phyloP scores from a whole-genome alignment of 2,329 filamentous ascomycete species.

The Trematosphaeria pertusa region DNA sequence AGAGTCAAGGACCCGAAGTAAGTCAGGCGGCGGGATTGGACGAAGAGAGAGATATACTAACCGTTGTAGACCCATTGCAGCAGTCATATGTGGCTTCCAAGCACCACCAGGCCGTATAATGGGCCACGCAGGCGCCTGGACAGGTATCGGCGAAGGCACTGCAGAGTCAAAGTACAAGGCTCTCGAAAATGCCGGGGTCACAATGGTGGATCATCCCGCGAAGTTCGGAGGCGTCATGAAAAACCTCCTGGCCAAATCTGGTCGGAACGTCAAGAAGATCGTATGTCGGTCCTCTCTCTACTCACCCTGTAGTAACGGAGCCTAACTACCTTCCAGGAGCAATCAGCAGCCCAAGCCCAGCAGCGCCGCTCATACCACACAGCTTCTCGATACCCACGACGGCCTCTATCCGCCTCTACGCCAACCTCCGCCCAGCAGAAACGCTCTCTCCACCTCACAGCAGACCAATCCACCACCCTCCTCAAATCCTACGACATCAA shows the following conservation, averaged over 20 bases:
- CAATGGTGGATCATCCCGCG: constrained; percentile 77
- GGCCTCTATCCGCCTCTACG: constrained; percentile 15
- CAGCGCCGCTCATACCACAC: constrained; percentile 60
- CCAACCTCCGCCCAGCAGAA: constrained; percentile 43
- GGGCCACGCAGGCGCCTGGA: constrained; percentile 81
- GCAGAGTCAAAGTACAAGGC: constrained; percentile 70
- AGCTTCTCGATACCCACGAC: constrained; percentile 26
- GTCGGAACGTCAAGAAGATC: constrained; percentile 50
- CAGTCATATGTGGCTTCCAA: constrained; percentile 70
- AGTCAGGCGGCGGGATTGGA: constrained; percentile 29
- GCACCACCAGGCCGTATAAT: constrained; percentile 72
- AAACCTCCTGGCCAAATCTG: constrained; percentile 59
- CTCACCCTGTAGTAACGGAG: background rate
- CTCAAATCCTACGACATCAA: constrained; percentile 60
- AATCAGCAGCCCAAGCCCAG: constrained; percentile 45
- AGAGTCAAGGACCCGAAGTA: constrained; percentile 68
- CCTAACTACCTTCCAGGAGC: constrained; percentile 31
- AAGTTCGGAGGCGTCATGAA: constrained; percentile 75
- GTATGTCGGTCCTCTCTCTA: constrained; percentile 28
- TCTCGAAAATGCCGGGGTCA: constrained; percentile 70
- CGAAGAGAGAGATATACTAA: constrained; percentile 3
- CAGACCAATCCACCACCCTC: constrained; percentile 62
- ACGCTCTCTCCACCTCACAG: constrained; percentile 63
- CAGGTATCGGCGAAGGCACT: constrained; percentile 69
- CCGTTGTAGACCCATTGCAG: constrained; percentile 70